A percentile compares a stretch with the other conserved stretches of the same genome.
phyloP scores from a whole-genome alignment of 1,284 basidiomycete species.

The Dichomitus squalens region DNA sequence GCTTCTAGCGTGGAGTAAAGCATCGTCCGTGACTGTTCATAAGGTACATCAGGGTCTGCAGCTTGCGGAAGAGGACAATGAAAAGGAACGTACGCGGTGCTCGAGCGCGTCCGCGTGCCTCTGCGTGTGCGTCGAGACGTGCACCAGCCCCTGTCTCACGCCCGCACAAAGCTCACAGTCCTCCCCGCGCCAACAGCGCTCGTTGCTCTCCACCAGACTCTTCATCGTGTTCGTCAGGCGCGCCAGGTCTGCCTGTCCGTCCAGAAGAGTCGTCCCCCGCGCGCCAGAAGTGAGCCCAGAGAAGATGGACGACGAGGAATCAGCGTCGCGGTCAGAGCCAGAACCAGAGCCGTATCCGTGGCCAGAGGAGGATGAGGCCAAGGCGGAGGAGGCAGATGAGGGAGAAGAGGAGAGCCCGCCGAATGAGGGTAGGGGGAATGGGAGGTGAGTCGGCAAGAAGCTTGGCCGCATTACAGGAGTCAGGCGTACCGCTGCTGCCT shows the following conservation, averaged over 20 bases:
- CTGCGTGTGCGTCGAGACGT: conserved; percentile 71
- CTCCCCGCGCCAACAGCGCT: conserved; percentile 78
- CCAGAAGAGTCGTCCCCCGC: conserved; percentile 23
- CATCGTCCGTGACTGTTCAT: conserved; percentile 53
- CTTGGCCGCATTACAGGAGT: conserved; percentile 61
- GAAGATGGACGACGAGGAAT: conserved; percentile 26
- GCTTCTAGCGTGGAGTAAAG: conserved; percentile 71
- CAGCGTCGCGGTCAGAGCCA: conserved; percentile 19
- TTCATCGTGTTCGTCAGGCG: conserved; percentile 81
- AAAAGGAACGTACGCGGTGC: conserved; percentile 59
- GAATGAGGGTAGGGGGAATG: conserved; percentile 42
- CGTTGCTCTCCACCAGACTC: conserved; percentile 77
- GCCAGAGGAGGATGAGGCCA: conserved; percentile 30
- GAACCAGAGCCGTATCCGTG: not conserved
- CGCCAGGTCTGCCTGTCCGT: conserved; percentile 76
- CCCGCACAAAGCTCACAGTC: conserved; percentile 82
- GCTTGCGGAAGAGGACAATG: not conserved
- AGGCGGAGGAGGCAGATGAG: conserved; percentile 32
- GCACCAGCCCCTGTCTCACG: conserved; percentile 72
- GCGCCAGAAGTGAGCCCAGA: conserved; percentile 29
- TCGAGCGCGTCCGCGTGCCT: conserved; percentile 80
- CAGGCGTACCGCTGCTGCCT: conserved; percentile 84
- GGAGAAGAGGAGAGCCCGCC: conserved; percentile 35
- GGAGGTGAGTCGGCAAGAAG: conserved; percentile 68
- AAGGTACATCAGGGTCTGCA: conserved; percentile 6